Conservation (phyloP, 2,329 filamentous ascomycete species). For the Ophiostoma sp. region DNA sequence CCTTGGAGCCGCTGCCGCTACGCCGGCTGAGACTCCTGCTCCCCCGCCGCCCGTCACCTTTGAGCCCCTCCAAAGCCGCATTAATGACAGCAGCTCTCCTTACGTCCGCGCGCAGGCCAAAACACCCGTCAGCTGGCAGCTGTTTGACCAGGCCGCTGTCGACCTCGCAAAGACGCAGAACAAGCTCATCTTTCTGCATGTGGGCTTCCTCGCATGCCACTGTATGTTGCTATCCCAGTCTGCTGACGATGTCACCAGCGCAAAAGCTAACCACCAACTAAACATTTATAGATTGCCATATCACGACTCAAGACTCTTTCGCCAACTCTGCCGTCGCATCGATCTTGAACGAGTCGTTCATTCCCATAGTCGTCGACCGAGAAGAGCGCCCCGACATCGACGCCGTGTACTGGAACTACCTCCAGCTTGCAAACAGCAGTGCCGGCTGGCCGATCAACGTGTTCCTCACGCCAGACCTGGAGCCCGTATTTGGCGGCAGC, state of each 20-base stretch:
- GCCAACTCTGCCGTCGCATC: conserved; percentile 72
- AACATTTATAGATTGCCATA: conserved; percentile 62
- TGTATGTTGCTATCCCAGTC: conserved; percentile 53
- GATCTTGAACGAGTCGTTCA: conserved; percentile 78
- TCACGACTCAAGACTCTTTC: conserved; percentile 92
- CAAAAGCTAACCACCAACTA: background rate
- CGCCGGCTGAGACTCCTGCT: conserved; percentile 5
- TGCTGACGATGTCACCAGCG: background rate
- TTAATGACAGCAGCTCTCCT: conserved; percentile 42
- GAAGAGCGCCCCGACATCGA: conserved; percentile 94
- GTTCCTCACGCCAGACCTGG: conserved; percentile 88
- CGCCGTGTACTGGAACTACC: conserved; percentile 96
- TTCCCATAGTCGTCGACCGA: conserved; percentile 87
- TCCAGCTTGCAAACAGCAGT: conserved; percentile 82
- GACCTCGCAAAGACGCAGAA: conserved; percentile 73
- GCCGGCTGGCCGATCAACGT: conserved; percentile 95
- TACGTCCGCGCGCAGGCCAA: conserved; percentile 67
- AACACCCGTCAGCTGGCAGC: conserved; percentile 88
- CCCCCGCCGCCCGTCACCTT: conserved; percentile 15
- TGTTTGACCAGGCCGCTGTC: conserved; percentile 72
- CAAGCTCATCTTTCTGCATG: conserved; percentile 85
- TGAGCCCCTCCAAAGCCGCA: conserved; percentile 36
- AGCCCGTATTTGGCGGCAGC: conserved; percentile 92
- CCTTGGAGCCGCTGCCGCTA: conserved; percentile 15
- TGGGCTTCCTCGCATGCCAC: conserved; percentile 93